phyloP scores from a whole-genome alignment of 352 stramenopile species.

The Phytophthora constricta region DNA sequence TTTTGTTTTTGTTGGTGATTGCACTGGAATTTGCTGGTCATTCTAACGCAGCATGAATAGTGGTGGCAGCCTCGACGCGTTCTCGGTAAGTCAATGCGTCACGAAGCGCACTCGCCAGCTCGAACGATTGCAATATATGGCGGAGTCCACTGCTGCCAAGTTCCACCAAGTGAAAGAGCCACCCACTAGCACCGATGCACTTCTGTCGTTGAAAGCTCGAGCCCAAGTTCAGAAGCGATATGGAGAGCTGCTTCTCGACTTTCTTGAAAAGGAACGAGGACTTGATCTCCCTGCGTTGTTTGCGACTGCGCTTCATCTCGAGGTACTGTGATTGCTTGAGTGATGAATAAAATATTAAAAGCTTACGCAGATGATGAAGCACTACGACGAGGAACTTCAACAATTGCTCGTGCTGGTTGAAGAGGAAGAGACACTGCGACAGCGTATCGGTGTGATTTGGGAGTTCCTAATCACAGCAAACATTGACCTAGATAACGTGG shows the following conservation, averaged over 20 bases:
- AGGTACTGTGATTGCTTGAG: conserved; percentile 14
- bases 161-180: conserved; percentile 24
- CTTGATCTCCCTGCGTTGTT: conserved; percentile 20
- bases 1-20: too few species aligned
- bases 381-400: conserved; percentile 32
- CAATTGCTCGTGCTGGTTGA: conserved; percentile 39
- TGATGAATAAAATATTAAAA: background rate
- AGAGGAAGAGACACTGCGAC: conserved; percentile 33
- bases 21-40: background rate
- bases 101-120: conserved; percentile 39
- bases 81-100: conserved; percentile 41
- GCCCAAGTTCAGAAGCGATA: conserved; percentile 28
- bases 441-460: conserved; percentile 28
- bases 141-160: conserved; percentile 34
- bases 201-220: conserved; percentile 3
- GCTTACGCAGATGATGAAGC: conserved; percentile 13
- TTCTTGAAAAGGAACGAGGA: conserved; percentile 26
- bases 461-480: conserved; percentile 22
- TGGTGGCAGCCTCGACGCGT: conserved; percentile 6
- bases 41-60: conserved; percentile 17
- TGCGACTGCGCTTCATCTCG: conserved; percentile 28
- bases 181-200: too few species aligned
- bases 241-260: conserved; percentile 32
- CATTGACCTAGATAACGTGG: conserved; percentile 20
- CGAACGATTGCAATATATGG: conserved; percentile 35